A percentile compares a stretch with the other conserved stretches of the same genome.
Evolutionary conservation across 495 filamentous ascomycete species (phyloP).

Genomic region (Pyronema domesticum): DNA sequence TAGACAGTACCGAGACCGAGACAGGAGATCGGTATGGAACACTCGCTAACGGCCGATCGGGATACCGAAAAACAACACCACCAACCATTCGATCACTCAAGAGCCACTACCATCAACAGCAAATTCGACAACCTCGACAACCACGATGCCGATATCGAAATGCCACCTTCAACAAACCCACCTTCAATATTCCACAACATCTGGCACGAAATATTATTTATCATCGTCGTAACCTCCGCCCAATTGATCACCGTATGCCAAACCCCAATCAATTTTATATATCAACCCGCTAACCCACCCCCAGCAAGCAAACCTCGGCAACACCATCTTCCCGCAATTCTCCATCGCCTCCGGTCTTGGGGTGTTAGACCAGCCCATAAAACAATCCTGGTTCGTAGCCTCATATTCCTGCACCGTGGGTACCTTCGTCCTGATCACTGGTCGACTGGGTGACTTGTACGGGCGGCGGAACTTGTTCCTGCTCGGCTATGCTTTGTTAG

Average conservation of each 20-base stretch:
- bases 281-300: background rate
- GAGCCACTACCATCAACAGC: too few relatives aligned
- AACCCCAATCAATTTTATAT: background rate
- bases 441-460: constrained; percentile 45
- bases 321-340: constrained; percentile 14
- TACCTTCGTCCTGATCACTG: constrained; percentile 45
- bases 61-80: too few relatives aligned
- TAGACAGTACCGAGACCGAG: too few relatives aligned
- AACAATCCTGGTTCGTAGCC: constrained; percentile 28
- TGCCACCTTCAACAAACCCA: background rate
- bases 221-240: constrained; percentile 18
- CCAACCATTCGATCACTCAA: too few relatives aligned
- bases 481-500: constrained; percentile 43
- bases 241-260: constrained; percentile 19
- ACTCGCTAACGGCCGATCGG: too few relatives aligned
- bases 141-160: too few relatives aligned
- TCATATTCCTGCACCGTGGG: constrained; percentile 35
- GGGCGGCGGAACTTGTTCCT: constrained; percentile 46
- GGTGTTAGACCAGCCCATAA: constrained; percentile 1
- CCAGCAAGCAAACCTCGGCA: constrained; percentile 20
- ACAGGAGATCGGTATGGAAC: too few relatives aligned
- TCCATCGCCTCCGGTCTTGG: constrained; percentile 14
- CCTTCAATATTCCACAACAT: constrained; percentile 10
- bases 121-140: too few relatives aligned
- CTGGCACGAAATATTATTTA: constrained; percentile 18